Evolutionary conservation across 257 asterid genomes (phyloP).

Genomic region (Nicotiana obtusifolia): DNA sequence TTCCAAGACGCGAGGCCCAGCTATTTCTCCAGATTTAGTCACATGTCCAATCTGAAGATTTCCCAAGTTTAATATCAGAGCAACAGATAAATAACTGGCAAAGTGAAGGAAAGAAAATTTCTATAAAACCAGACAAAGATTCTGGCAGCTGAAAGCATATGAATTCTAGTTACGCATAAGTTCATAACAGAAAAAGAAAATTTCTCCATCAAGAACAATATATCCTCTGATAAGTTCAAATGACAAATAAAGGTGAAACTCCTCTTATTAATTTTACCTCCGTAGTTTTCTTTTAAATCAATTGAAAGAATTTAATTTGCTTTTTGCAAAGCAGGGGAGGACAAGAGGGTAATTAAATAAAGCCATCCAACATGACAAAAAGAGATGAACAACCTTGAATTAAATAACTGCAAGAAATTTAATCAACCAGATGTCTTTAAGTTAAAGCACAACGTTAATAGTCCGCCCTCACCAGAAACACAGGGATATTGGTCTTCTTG

Average conservation of each 20-base stretch:
- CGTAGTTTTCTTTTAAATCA: not conserved
- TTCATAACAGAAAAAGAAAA: not conserved
- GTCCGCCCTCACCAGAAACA: conserved; percentile 68
- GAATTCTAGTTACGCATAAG: not conserved
- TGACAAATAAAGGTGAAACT: not conserved
- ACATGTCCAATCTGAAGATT: conserved; percentile 81
- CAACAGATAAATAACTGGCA: not conserved
- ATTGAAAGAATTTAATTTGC: not conserved
- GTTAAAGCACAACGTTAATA: not conserved
- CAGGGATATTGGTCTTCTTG: conserved; percentile 75
- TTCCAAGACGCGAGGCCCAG: conserved; percentile 96
- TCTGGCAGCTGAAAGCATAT: not conserved
- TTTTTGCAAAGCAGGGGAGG: not conserved
- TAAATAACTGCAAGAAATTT: not conserved
- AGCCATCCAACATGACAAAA: not conserved
- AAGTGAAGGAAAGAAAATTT: not conserved
- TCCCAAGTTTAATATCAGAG: conserved; percentile 6
- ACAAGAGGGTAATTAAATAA: not conserved
- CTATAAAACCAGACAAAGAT: not conserved
- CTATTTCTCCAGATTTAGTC: conserved; percentile 88
- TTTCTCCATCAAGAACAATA: not conserved
- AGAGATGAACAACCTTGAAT: not conserved
- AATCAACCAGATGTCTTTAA: not conserved
- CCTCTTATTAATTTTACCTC: not conserved
- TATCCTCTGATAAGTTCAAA: not conserved